These are phyloP conservation scores for Alternaria ventricosa DNA, from an alignment of 2,329 filamentous ascomycete species.

Conservation along the genomic window DNA sequence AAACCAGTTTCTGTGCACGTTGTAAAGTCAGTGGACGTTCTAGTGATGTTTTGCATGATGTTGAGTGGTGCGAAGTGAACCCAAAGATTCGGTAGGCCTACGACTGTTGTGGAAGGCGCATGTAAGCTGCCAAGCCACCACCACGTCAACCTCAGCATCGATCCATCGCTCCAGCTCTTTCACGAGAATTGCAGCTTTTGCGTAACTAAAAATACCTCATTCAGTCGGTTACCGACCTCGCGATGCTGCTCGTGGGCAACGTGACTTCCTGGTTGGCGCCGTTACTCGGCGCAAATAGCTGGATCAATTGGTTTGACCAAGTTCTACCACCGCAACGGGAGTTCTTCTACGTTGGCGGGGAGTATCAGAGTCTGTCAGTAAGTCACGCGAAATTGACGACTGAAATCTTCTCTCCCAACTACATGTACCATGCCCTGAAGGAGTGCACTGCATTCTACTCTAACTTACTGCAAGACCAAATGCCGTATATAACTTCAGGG, in stretches of 20 bases:
- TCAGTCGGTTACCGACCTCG: fast-evolving
- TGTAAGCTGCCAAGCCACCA: neutral
- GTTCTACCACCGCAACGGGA: slow-evolving; percentile 11
- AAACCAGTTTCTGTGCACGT: too few relatives aligned
- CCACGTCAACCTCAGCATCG: neutral
- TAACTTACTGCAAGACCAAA: neutral
- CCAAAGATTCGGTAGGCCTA: neutral
- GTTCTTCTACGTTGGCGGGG: slow-evolving; percentile 35
- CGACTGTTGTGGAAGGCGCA: neutral
- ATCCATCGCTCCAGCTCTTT: neutral
- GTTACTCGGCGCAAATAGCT: neutral
- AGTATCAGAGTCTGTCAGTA: slow-evolving; percentile 27
- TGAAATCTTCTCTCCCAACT: neutral
- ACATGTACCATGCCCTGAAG: fast-evolving
- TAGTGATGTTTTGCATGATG: neutral
- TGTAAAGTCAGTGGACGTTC: too few relatives aligned
- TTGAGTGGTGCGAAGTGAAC: neutral
- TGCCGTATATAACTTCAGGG: neutral
- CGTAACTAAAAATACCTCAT: neutral
- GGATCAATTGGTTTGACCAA: neutral
- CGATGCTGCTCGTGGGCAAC: neutral
- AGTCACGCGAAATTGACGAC: neutral
- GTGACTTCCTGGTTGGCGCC: neutral
- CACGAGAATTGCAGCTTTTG: neutral
- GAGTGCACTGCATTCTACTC: neutral